These are phyloP conservation scores for Fusarium domesticum DNA, from an alignment of 2,329 filamentous ascomycete species.

Conservation along the genomic window DNA sequence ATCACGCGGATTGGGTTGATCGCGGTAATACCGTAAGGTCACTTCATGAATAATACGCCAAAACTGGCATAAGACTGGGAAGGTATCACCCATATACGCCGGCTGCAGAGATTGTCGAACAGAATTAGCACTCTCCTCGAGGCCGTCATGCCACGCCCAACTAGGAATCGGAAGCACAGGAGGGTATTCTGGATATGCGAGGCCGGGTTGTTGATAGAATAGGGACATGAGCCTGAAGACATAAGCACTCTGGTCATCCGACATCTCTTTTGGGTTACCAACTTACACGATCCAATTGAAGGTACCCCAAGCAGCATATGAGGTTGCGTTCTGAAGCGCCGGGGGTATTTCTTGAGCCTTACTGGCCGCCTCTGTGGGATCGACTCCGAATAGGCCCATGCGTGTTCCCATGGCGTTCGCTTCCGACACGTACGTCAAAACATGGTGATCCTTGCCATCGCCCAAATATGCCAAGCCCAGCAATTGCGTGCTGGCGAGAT, in stretches of 20 bases:
- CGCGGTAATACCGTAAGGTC: conserved; percentile 28
- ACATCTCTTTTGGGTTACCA: background rate
- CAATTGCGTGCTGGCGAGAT: conserved; percentile 33
- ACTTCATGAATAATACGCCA: conserved; percentile 39
- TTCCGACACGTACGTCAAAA: conserved; percentile 30
- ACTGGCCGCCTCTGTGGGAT: conserved; percentile 3
- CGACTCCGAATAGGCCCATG: conserved; percentile 31
- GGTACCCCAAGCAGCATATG: conserved; percentile 30
- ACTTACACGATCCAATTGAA: conserved; percentile 41
- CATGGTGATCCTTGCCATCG: conserved; percentile 35
- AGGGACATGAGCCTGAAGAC: conserved; percentile 11
- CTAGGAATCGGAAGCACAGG: conserved; percentile 24
- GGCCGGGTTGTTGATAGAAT: conserved; percentile 26
- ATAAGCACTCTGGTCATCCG: background rate
- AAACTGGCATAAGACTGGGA: conserved; percentile 34
- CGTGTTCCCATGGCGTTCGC: conserved; percentile 31
- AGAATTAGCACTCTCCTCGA: background rate
- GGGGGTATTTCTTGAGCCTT: conserved; percentile 6
- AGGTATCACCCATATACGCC: conserved; percentile 29
- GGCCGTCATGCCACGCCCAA: conserved; percentile 4
- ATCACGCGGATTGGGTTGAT: conserved; percentile 6
- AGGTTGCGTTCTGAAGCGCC: conserved; percentile 12
- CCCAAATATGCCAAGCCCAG: conserved; percentile 35
- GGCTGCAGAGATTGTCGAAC: conserved; percentile 2
- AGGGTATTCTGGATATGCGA: conserved; percentile 19